These are phyloP conservation scores for Physcia stellaris DNA, from an alignment of 495 filamentous ascomycete species.

Conservation along the genomic window DNA sequence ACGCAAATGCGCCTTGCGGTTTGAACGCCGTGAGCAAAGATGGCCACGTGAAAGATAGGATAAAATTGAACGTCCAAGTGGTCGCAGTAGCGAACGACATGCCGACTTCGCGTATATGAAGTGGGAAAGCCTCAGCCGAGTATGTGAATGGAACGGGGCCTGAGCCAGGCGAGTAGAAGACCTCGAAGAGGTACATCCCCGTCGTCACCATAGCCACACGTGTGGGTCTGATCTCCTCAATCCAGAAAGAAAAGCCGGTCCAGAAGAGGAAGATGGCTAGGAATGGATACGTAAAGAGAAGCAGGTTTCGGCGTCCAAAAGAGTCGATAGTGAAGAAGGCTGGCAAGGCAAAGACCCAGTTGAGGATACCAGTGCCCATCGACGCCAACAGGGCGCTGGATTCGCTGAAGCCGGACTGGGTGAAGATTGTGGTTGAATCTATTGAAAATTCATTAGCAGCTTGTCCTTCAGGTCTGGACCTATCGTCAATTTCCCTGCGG, in stretches of 20 bases:
- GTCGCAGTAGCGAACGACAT: constrained; percentile 49
- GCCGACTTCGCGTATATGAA: constrained; percentile 49
- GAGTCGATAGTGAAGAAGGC: constrained; percentile 56
- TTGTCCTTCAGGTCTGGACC: too few relatives aligned
- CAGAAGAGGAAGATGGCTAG: constrained; percentile 43
- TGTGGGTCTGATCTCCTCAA: constrained; percentile 21
- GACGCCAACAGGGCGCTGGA: too few relatives aligned
- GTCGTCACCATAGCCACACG: constrained; percentile 32
- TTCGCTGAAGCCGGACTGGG: too few relatives aligned
- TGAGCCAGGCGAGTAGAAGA: constrained; percentile 39
- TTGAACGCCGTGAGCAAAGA: constrained; percentile 32
- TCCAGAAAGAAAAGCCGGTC: constrained; percentile 43
- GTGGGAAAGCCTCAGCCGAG: constrained; percentile 41
- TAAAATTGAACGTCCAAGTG: constrained; percentile 35
- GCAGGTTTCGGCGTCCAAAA: constrained; percentile 42
- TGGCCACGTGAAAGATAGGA: constrained; percentile 46
- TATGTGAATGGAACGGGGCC: too few relatives aligned
- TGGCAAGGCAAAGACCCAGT: constrained; percentile 43
- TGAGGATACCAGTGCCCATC: background rate
- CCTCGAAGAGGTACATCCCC: constrained; percentile 35
- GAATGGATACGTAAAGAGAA: constrained; percentile 49
- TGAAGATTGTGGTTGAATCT: too few relatives aligned
- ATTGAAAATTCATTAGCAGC: too few relatives aligned
- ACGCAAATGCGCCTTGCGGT: constrained; percentile 44
- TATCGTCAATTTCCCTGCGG: too few relatives aligned